phyloP scores from a whole-genome alignment of 192 early-diverging fungal genomes.

The Umbelopsis vinacea region DNA sequence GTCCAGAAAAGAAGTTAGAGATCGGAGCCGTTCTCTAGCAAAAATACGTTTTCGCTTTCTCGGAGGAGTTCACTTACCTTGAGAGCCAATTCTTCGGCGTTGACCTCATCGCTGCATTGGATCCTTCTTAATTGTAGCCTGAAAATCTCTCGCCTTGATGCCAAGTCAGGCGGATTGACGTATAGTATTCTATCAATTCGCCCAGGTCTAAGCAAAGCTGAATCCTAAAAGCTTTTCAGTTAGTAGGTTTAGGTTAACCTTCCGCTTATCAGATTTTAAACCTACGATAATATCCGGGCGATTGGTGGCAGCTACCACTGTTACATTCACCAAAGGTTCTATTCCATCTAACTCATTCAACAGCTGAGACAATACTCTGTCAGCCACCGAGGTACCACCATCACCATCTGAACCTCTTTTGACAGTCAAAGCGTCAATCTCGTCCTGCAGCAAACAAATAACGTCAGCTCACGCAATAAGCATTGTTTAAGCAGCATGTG shows the following conservation, averaged over 20 bases:
- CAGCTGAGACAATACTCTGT: conserved; percentile 94
- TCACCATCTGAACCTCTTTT: conserved; percentile 67
- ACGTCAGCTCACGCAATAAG: background rate
- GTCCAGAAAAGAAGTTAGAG: background rate
- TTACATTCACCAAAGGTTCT: conserved; percentile 94
- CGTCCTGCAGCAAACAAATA: conserved; percentile 65
- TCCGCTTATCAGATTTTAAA: background rate
- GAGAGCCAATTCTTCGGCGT: conserved; percentile 63
- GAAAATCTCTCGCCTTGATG: conserved; percentile 81
- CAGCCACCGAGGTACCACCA: conserved; percentile 82
- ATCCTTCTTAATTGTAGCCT: conserved; percentile 75
- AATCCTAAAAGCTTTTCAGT: conserved; percentile 59
- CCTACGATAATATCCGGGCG: conserved; percentile 91
- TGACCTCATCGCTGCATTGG: conserved; percentile 69
- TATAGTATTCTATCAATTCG: conserved; percentile 95
- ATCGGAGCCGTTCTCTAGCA: background rate
- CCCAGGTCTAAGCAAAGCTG: conserved; percentile 90
- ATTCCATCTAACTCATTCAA: conserved; percentile 96
- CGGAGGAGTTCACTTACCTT: conserved; percentile 41
- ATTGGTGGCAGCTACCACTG: conserved; percentile 97
- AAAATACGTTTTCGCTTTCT: background rate
- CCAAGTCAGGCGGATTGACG: conserved; percentile 86
- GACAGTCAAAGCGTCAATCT: conserved; percentile 95
- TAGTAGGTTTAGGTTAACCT: background rate
- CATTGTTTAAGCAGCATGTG: no score